A percentile compares a stretch with the other conserved stretches of the same genome.
Conservation (phyloP, 108 stramenopile species). For the Discostella pseudostelligera region DNA sequence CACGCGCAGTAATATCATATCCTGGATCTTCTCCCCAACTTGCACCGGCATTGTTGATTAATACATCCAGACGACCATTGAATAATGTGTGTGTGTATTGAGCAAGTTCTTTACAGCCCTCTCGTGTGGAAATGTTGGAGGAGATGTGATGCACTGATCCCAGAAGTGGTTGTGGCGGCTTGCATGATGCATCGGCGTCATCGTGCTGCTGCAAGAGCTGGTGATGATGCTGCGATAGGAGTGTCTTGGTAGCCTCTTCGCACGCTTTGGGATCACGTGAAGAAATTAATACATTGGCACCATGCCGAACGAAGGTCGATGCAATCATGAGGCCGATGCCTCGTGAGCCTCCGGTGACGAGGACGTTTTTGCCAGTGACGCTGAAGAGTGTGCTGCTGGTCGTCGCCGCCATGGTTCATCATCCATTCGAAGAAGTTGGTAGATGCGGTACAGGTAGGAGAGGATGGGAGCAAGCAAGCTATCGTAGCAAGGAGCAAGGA, state of each 20-base stretch:
- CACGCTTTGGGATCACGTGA: conserved; percentile 80
- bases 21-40: conserved; percentile 52
- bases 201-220: not conserved
- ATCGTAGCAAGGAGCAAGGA: no score
- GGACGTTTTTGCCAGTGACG: conserved; percentile 76
- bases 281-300: conserved; percentile 86
- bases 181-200: not conserved
- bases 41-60: conserved; percentile 79
- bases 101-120: conserved; percentile 80
- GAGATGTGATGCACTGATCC: conserved; percentile 53
- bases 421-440: no score
- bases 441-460: no score
- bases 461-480: no score
- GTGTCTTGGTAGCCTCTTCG: conserved; percentile 53
- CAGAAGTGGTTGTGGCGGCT: not conserved
- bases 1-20: conserved; percentile 69
- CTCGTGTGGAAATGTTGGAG: conserved; percentile 76
- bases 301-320: conserved; percentile 65
- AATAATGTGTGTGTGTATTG: conserved; percentile 56
- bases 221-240: conserved; percentile 16
- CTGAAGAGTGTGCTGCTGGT: conserved; percentile 52
- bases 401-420: conserved; percentile 7
- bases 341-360: conserved; percentile 89
- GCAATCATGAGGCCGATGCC: conserved; percentile 94
- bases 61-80: conserved; percentile 67